Percentiles rank a stretch among this genome's conserved stretches.
phyloP scores from a whole-genome alignment of 305 asterid genomes.

The Fraxinus xanthoxyloides region DNA sequence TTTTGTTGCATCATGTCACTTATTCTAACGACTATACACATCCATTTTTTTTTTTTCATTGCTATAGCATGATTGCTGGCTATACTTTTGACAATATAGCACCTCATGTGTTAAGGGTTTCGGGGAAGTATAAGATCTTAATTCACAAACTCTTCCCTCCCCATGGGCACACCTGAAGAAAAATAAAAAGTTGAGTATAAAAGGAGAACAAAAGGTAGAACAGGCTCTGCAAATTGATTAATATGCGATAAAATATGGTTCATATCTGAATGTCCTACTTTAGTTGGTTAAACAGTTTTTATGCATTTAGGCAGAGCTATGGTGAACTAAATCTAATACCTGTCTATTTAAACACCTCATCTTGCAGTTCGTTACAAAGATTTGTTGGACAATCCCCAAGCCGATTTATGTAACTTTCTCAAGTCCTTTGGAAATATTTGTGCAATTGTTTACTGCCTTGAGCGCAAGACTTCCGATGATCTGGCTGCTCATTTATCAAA shows the following conservation, averaged over 20 bases:
- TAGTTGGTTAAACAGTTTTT: neutral
- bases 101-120: neutral
- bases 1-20: neutral
- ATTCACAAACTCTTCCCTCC: slow-evolving; percentile 4
- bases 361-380: slow-evolving; percentile 93
- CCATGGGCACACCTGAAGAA: neutral
- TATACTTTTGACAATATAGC: slow-evolving; percentile 6
- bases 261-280: neutral
- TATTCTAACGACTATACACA: neutral
- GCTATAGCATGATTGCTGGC: slow-evolving; percentile 4
- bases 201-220: neutral
- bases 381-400: slow-evolving; percentile 73
- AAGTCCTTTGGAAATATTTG: slow-evolving; percentile 79
- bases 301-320: neutral
- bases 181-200: neutral
- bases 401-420: slow-evolving; percentile 75
- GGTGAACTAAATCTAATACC: slow-evolving; percentile 8
- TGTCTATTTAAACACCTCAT: slow-evolving; percentile 22
- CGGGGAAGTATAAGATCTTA: neutral
- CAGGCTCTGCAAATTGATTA: neutral
- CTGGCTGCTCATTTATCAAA: slow-evolving; percentile 69
- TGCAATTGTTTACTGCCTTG: slow-evolving; percentile 92
- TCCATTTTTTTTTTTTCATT: neutral
- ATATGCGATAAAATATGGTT: slow-evolving; percentile 5
- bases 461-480: slow-evolving; percentile 84